A percentile compares a stretch with the other conserved stretches of the same genome.
Conservation (phyloP, 208 protist species). For the Trypanosoma grayi region DNA sequence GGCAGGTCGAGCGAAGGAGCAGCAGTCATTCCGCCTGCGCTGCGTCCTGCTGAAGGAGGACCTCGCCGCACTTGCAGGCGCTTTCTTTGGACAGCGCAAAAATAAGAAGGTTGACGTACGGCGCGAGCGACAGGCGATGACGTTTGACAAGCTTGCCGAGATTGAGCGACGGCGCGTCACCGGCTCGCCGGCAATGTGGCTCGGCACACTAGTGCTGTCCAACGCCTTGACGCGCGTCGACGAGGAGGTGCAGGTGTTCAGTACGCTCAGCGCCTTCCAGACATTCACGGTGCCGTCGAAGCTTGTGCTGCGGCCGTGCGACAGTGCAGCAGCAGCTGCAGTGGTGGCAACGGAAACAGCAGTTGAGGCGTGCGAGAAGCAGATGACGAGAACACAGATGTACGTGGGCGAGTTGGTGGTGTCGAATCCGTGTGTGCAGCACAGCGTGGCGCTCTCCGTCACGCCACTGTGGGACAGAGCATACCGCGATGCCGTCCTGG, state of each 20-base stretch:
- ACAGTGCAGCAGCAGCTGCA: neutral
- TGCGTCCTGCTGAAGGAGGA: slow-evolving; percentile 58
- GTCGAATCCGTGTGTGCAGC: slow-evolving; percentile 40
- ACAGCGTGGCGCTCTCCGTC: slow-evolving; percentile 20
- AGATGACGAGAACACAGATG: slow-evolving; percentile 23
- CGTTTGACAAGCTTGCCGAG: slow-evolving; percentile 58
- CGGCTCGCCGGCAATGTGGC: slow-evolving; percentile 67
- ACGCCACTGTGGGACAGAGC: slow-evolving; percentile 11
- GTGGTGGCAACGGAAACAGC: neutral
- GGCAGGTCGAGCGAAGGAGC: neutral
- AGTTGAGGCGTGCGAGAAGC: slow-evolving; percentile 19
- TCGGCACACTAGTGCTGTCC: slow-evolving; percentile 63
- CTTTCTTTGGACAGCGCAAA: slow-evolving; percentile 59
- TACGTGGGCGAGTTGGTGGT: slow-evolving; percentile 56
- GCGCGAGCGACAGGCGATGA: slow-evolving; percentile 24
- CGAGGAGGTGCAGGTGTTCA: slow-evolving; percentile 79
- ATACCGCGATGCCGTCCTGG: slow-evolving; percentile 7
- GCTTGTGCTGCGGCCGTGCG: slow-evolving; percentile 8
- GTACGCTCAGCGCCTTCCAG: slow-evolving; percentile 57
- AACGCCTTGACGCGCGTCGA: slow-evolving; percentile 60
- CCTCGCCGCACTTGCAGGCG: slow-evolving; percentile 37
- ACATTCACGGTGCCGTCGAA: slow-evolving; percentile 62
- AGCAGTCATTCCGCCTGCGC: slow-evolving; percentile 59
- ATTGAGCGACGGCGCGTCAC: slow-evolving; percentile 41
- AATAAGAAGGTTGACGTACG: slow-evolving; percentile 19